A percentile compares a stretch with the other conserved stretches of the same genome.
Evolutionary conservation across 2,329 filamentous ascomycete species (phyloP).

Genomic region (Hymenotorrendiella dingleyae): DNA sequence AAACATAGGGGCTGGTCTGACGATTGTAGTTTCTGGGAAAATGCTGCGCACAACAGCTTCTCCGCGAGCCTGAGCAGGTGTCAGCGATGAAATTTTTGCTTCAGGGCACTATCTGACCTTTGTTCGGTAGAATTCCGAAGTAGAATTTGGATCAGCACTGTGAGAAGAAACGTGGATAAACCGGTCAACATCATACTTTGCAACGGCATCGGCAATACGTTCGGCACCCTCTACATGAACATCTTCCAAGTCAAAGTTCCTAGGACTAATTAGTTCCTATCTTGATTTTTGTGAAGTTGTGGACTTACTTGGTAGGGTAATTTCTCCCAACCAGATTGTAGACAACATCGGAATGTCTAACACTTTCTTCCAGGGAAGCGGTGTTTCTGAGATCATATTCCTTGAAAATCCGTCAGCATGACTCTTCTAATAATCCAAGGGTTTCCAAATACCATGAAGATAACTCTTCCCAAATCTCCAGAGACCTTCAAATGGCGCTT

Average conservation of each 20-base stretch:
- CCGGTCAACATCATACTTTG: constrained; percentile 96
- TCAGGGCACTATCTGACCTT: constrained; percentile 53
- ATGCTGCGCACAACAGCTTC: constrained; percentile 81
- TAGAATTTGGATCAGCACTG: constrained; percentile 74
- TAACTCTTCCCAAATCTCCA: constrained; percentile 86
- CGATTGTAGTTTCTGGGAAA: constrained; percentile 95
- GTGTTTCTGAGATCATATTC: constrained; percentile 96
- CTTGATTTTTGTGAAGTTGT: neutral
- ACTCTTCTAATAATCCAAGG: neutral
- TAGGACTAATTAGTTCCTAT: constrained; percentile 31
- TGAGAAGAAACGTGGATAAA: constrained; percentile 96
- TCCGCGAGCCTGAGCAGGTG: constrained; percentile 56
- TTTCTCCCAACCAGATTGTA: constrained; percentile 93
- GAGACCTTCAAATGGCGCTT: constrained; percentile 94
- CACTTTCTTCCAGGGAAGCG: constrained; percentile 89
- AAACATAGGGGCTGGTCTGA: constrained; percentile 88
- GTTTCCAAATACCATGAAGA: constrained; percentile 61
- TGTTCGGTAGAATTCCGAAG: constrained; percentile 84
- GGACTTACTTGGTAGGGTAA: constrained; percentile 84
- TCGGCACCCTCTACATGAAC: constrained; percentile 90
- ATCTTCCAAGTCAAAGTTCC: constrained; percentile 89
- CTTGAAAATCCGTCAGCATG: constrained; percentile 36
- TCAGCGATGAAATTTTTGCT: neutral
- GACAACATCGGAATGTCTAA: constrained; percentile 94
- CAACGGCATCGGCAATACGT: constrained; percentile 87